phyloP scores from a whole-genome alignment of 257 asterid species.

The Sherardia arvensis region DNA sequence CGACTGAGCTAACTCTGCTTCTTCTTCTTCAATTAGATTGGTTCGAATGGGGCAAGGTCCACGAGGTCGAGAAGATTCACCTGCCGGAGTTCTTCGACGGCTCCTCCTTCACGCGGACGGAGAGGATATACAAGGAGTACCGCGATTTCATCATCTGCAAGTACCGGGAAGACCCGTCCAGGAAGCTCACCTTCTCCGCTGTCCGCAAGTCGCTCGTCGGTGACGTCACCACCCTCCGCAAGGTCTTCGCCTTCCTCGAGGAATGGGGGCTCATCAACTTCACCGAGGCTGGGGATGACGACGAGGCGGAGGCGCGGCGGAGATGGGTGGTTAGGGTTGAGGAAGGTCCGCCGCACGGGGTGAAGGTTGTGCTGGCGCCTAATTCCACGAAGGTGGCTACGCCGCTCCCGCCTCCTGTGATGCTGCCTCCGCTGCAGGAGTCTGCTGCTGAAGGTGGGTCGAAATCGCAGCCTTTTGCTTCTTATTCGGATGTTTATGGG shows the following conservation, averaged over 20 bases:
- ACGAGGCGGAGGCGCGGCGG: constrained; percentile 46
- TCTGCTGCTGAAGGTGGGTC: constrained; percentile 43
- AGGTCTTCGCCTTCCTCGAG: constrained; percentile 72
- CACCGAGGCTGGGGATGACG: constrained; percentile 24
- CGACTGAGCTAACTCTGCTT: constrained; percentile 4
- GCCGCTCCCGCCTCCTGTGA: constrained; percentile 33
- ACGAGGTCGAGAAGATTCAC: constrained; percentile 71
- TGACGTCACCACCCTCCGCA: constrained; percentile 60
- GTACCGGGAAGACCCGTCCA: constrained; percentile 63
- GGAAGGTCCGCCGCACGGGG: constrained; percentile 93
- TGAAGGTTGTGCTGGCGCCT: constrained; percentile 85
- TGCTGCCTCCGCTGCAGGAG: constrained; percentile 30
- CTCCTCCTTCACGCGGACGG: constrained; percentile 61
- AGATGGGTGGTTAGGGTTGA: constrained; percentile 70
- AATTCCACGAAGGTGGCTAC: constrained; percentile 65
- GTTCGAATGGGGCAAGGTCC: constrained; percentile 78
- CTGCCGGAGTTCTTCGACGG: constrained; percentile 74
- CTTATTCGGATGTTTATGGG: constrained; percentile 70
- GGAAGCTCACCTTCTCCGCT: constrained; percentile 56
- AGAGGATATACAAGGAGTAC: constrained; percentile 79
- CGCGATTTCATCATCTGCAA: constrained; percentile 73
- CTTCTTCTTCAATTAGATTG: constrained; percentile 36
- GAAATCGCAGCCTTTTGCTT: constrained; percentile 65
- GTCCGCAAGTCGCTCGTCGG: constrained; percentile 86
- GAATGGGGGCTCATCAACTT: constrained; percentile 92